These are phyloP conservation scores for Pseudomicrostroma phylloplanum DNA, from an alignment of 1,284 basidiomycete genomes.

Conservation along the genomic window DNA sequence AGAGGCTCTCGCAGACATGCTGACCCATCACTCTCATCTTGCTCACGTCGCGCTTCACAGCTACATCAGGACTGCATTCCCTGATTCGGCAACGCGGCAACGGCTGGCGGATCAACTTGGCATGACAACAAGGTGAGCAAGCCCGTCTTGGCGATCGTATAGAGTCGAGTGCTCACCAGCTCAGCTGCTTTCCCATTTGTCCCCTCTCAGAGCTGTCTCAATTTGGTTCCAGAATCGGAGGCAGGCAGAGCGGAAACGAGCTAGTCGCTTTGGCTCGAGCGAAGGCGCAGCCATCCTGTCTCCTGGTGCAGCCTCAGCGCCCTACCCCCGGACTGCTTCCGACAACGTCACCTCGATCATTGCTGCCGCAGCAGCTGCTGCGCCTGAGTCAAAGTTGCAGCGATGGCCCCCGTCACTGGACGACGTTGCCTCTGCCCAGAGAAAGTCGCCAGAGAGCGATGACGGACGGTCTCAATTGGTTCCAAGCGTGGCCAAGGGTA, in stretches of 20 bases:
- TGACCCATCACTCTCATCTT: neutral
- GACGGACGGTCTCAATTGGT: neutral
- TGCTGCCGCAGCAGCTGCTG: neutral
- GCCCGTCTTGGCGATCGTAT: neutral
- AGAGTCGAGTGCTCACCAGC: neutral
- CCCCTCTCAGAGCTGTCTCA: conserved; percentile 28
- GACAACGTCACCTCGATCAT: neutral
- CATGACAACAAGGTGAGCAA: conserved; percentile 40
- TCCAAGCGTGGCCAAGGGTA: neutral
- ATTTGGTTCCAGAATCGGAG: conserved; percentile 49
- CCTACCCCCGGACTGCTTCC: neutral
- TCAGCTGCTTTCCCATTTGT: neutral
- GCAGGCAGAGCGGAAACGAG: conserved; percentile 49
- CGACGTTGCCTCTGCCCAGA: conserved; percentile 7
- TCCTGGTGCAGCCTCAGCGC: neutral
- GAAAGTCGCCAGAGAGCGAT: neutral
- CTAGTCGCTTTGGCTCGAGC: conserved; percentile 23
- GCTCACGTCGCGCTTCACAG: neutral
- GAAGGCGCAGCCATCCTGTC: conserved; percentile 7
- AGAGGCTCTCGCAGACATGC: neutral
- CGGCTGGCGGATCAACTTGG: conserved; percentile 31
- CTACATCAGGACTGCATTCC: conserved; percentile 42
- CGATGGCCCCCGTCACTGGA: conserved; percentile 12
- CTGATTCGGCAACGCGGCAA: conserved; percentile 38
- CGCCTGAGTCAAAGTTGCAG: neutral